phyloP scores from a whole-genome alignment of 208 protist genomes.

The Crithidia expoeki region DNA sequence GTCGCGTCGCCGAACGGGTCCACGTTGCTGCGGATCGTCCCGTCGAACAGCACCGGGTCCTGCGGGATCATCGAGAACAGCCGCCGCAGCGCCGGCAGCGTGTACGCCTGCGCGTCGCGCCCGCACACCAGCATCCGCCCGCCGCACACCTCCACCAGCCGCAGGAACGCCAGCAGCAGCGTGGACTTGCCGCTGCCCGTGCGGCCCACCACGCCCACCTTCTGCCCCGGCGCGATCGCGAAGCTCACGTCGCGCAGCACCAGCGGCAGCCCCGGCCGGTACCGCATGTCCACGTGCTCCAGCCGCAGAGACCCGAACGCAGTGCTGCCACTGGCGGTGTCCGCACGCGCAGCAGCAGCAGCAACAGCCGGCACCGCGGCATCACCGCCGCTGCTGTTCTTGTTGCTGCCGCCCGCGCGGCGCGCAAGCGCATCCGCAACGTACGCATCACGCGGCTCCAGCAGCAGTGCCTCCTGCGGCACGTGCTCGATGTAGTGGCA shows the following conservation, averaged over 20 bases:
- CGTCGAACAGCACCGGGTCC: slow-evolving; percentile 83
- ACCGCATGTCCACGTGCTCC: slow-evolving; percentile 68
- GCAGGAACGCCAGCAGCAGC: slow-evolving; percentile 75
- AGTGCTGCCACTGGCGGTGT: slow-evolving; percentile 10
- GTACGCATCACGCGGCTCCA: slow-evolving; percentile 7
- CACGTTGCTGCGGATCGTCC: slow-evolving; percentile 75
- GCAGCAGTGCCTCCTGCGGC: slow-evolving; percentile 55
- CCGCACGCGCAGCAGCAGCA: neutral
- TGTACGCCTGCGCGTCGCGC: slow-evolving; percentile 35
- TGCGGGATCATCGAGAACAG: no score
- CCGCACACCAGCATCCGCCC: slow-evolving; percentile 54
- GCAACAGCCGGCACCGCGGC: no score
- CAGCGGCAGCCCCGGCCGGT: slow-evolving; percentile 61
- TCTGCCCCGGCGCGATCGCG: slow-evolving; percentile 64
- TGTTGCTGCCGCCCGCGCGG: neutral
- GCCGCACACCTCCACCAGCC: slow-evolving; percentile 65
- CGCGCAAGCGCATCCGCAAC: slow-evolving; percentile 8
- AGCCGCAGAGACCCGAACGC: slow-evolving; percentile 43
- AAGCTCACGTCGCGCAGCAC: slow-evolving; percentile 67
- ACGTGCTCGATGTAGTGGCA: slow-evolving; percentile 77
- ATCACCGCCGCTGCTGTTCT: neutral
- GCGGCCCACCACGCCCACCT: slow-evolving; percentile 84
- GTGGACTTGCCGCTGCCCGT: slow-evolving; percentile 90
- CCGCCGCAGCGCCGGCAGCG: slow-evolving; percentile 56
- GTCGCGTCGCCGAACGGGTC: slow-evolving; percentile 60